phyloP scores from a whole-genome alignment of 2,329 filamentous ascomycete species.

The Gnomoniopsis smithogilvyi region DNA sequence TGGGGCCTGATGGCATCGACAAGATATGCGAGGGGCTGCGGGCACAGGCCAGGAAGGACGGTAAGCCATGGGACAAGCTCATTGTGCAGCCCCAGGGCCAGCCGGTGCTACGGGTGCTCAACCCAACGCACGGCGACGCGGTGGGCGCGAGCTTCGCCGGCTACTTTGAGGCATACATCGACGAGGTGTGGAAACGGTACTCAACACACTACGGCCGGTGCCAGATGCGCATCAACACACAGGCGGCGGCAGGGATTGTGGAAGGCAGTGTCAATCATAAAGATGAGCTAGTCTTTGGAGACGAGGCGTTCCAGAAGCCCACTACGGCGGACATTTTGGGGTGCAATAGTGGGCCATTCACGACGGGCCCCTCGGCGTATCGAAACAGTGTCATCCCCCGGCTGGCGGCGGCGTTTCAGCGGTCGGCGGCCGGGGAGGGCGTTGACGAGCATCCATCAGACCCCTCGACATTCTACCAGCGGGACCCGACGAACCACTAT shows the following conservation, averaged over 20 bases:
- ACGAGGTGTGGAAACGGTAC: constrained; percentile 40
- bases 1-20: constrained; percentile 54
- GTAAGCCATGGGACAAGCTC: constrained; percentile 59
- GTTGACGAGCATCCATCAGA: constrained; percentile 38
- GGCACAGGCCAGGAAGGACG: constrained; percentile 53
- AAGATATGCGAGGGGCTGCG: constrained; percentile 51
- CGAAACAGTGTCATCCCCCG: constrained; percentile 44
- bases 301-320: constrained; percentile 51
- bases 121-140: constrained; percentile 40
- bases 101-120: constrained; percentile 37
- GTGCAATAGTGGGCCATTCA: constrained; percentile 62
- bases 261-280: constrained; percentile 43
- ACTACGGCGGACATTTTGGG: constrained; percentile 62
- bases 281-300: constrained; percentile 34
- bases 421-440: constrained; percentile 45
- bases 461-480: constrained; percentile 33
- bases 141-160: constrained; percentile 41
- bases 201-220: constrained; percentile 20
- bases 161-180: constrained; percentile 41
- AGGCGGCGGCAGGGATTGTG: constrained; percentile 54
- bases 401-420: constrained; percentile 50
- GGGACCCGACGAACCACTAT: constrained; percentile 54
- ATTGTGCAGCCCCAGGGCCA: constrained; percentile 31
- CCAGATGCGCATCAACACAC: constrained; percentile 60
- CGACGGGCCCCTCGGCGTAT: constrained; percentile 34